phyloP scores from a whole-genome alignment of 495 filamentous ascomycete genomes.

The Amphirosellinia nigrospora region DNA sequence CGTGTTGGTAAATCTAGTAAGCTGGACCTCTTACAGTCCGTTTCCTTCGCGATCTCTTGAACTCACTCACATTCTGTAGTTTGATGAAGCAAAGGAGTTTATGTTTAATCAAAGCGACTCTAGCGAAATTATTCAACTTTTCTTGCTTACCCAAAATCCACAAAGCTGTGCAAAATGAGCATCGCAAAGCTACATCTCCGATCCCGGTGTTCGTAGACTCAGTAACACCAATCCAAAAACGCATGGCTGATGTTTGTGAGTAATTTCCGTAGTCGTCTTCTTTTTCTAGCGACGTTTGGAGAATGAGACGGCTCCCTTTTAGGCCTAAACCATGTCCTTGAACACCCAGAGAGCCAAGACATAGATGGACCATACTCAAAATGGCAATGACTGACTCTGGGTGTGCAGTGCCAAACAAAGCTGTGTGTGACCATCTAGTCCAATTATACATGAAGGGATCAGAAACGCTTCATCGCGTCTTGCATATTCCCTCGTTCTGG shows the following conservation, averaged over 20 bases:
- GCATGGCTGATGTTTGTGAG: slow-evolving; percentile 45
- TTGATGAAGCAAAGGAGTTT: slow-evolving; percentile 47
- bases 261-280: background rate
- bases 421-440: slow-evolving; percentile 46
- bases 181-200: slow-evolving; percentile 39
- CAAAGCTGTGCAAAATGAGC: slow-evolving; percentile 41
- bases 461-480: slow-evolving; percentile 57
- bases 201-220: slow-evolving; percentile 49
- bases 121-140: slow-evolving; percentile 36
- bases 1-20: slow-evolving; percentile 46
- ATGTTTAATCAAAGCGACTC: slow-evolving; percentile 39
- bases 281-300: background rate
- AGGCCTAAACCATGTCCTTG: background rate
- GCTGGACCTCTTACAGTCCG: slow-evolving; percentile 14
- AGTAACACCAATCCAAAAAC: slow-evolving; percentile 48
- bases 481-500: slow-evolving; percentile 54
- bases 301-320: background rate
- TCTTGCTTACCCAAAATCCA: slow-evolving; percentile 41
- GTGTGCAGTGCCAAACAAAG: slow-evolving; percentile 35
- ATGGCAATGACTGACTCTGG: background rate
- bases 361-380: background rate
- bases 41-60: background rate
- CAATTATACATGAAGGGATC: slow-evolving; percentile 51
- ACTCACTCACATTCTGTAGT: slow-evolving; percentile 36
- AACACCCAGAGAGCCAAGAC: background rate